Base-by-base conservation (phyloP, 345 rosid genomes). In the Euphorbia pulcherrima region DNA sequence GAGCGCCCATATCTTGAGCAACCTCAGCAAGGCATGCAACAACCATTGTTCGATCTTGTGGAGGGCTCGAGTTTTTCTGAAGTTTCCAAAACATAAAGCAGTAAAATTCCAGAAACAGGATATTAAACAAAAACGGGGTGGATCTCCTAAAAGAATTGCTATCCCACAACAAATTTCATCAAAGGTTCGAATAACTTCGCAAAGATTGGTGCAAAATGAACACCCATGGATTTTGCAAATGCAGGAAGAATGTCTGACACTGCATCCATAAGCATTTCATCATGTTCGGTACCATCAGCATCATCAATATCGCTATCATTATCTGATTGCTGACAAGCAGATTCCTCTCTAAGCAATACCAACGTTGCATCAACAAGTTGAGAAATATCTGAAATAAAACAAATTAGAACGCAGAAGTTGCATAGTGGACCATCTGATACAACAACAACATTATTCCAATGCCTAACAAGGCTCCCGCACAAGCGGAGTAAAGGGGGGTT, bases 21-120 rank as follows among this genome's bases (percentile, higher is more conserved):
- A 95, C 97, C 82, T 95, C 98, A 67, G 97, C 98, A 76, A 95
- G 94, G 79, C 88, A 81, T 63, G 98, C 99, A 67, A 92, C 99
- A 72, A 92, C 98, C 99, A 92, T 92, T 48, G 99, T 90, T 73
- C 92, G 83, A 78, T 90, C 99, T 72, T 83, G 97, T 6, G 82
- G 86, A 80, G 99, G 90, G 23, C 92, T 87, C 62, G 96, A 86
- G 65, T 81, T 82, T 86, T 74, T 90, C 98, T 93, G 83, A 77
- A 78, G 4, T 72, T 74, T 29, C 46, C 78, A 62, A 62, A 24
- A 57, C n/a, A 74, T 75, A 24, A 72, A 60, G 26, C 1, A 75
- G 56, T 84, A 21, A 68, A 51, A 48, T 14, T 58, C 40, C 44
- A 51, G 37, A 35, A n/a, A 21, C 11, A 27, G 40, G 37, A 65